These are phyloP conservation scores for Talaromyces sp. DNA, from an alignment of 2,329 filamentous ascomycete species.

Conservation along the genomic window DNA sequence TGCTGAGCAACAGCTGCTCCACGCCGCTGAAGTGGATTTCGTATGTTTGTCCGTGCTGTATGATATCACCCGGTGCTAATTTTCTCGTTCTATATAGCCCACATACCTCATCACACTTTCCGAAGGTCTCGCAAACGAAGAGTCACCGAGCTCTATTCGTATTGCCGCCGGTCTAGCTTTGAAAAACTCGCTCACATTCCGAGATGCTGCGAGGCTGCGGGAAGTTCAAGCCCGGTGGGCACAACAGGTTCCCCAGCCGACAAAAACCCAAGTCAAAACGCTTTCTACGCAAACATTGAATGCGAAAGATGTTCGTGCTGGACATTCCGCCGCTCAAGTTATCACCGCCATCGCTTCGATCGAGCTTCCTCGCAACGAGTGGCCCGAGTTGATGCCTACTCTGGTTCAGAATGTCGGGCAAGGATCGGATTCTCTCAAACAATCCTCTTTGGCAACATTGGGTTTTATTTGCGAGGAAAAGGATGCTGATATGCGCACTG, in stretches of 20 bases:
- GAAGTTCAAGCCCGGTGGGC: slow-evolving; percentile 94
- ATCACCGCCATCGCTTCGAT: slow-evolving; percentile 92
- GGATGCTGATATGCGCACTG: slow-evolving; percentile 76
- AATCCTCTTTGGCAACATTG: slow-evolving; percentile 90
- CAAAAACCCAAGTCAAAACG: slow-evolving; percentile 83
- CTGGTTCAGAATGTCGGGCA: slow-evolving; percentile 90
- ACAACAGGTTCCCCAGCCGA: slow-evolving; percentile 70
- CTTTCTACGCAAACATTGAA: slow-evolving; percentile 82
- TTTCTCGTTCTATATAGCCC: slow-evolving; percentile 52
- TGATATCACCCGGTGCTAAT: slow-evolving; percentile 15
- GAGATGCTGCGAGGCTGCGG: slow-evolving; percentile 80
- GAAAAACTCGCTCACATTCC: slow-evolving; percentile 96
- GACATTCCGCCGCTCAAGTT: slow-evolving; percentile 87
- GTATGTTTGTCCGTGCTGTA: slow-evolving; percentile 53
- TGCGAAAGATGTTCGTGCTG: slow-evolving; percentile 74
- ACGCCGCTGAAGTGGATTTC: slow-evolving; percentile 92
- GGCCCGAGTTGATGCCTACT: slow-evolving; percentile 82
- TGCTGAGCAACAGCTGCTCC: slow-evolving; percentile 88
- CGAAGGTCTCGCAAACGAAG: slow-evolving; percentile 88
- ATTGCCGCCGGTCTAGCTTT: slow-evolving; percentile 91
- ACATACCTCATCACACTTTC: slow-evolving; percentile 90
- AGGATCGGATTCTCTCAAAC: slow-evolving; percentile 83
- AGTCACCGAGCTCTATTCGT: slow-evolving; percentile 75
- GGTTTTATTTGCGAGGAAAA: slow-evolving; percentile 98
- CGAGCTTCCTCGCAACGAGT: slow-evolving; percentile 88